Evolutionary conservation across 2,329 filamentous ascomycete species (phyloP), one percentile per base, ranked within the genome.

Genomic region (Dactylellina sp.): DNA sequence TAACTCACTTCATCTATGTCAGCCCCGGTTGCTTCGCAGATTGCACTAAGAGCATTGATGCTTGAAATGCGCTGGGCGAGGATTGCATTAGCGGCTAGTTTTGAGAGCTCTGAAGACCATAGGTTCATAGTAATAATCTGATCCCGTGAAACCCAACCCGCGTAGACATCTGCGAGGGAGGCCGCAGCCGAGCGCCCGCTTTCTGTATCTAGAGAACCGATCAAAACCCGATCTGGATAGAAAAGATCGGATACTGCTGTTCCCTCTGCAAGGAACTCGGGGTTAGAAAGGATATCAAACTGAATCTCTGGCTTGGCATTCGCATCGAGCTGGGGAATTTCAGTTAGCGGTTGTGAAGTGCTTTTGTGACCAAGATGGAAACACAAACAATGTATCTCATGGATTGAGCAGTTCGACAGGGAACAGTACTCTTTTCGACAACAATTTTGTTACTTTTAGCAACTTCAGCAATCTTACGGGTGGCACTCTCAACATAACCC

Each of bases 381-480:
- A 42, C 50, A 79, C 84, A 81, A 81, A 92, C 88, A 76, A 88
- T 91, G 76, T 89, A 86, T 77, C 86, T 85, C 40, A 93, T 87
- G 32, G 88, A 85, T 77, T 91, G 85, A 1, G 90, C 89, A 3
- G 91, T 93, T 74, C 89, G 84, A 80, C 89, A 91, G 1, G 91
- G 91, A 24, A 93, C 91, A 0, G 91, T 94, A 64, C 88, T 90
- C 83, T 93, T 94, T 82, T 93, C 91, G 18, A 93, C 91, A 56
- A 94, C 87, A 63, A 93, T 91, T 62, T 89, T 87, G 52, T 88
- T 89, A 16, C 85, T 83, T 28, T 85, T 87, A 1, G 90, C 89
- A 75, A 89, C 84, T 76, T 86, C 83, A 7, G 90, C 91, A 35
- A 93, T 88, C 63, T 87, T 86, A 56, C 85, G 84, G 0, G 87